Conservation (phyloP, 345 rosid genomes). For the Microthlaspi erraticum region DNA sequence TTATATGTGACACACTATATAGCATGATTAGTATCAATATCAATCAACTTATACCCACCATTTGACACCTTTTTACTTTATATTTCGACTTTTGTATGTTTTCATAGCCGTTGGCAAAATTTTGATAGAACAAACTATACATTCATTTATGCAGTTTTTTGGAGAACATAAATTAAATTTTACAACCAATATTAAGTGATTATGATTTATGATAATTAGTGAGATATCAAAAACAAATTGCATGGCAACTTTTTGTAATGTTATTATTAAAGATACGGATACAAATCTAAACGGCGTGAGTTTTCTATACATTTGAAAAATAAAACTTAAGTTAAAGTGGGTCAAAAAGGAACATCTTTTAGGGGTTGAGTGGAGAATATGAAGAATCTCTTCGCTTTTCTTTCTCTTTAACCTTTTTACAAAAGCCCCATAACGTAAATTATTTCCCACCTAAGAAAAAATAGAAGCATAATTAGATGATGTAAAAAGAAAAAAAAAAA, state of each 20-base stretch:
- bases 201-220: background rate
- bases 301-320: constrained; percentile 28
- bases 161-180: background rate
- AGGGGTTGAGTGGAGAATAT: constrained; percentile 40
- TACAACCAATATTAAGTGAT: background rate
- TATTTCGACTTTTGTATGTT: background rate
- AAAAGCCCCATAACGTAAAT: constrained; percentile 9
- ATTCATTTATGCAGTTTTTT: too few relatives aligned
- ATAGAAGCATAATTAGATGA: background rate
- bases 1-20: background rate
- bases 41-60: constrained; percentile 15
- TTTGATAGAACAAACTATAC: background rate
- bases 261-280: background rate
- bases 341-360: constrained; percentile 35
- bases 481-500: background rate
- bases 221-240: background rate
- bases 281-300: constrained; percentile 36
- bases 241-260: constrained; percentile 11
- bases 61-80: background rate
- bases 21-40: background rate
- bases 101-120: background rate
- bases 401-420: constrained; percentile 25
- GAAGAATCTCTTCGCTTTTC: constrained; percentile 36
- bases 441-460: constrained; percentile 40
- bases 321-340: constrained; percentile 21